These are phyloP conservation scores for Leccinum subtestaceum DNA, from an alignment of 768 basidiomycete species.

Conservation along the genomic window DNA sequence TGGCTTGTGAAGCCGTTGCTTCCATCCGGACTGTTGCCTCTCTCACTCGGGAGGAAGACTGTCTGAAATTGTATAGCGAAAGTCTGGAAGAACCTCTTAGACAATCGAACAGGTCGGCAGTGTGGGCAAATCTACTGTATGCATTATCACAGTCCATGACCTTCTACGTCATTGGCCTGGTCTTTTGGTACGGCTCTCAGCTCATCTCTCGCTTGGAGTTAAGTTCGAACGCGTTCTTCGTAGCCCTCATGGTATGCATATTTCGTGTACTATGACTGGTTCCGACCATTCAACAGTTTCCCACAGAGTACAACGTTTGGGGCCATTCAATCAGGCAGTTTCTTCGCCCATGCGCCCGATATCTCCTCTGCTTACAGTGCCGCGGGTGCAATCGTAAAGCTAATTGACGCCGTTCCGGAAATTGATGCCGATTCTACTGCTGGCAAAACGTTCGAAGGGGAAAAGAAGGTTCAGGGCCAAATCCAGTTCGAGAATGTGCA, in stretches of 20 bases:
- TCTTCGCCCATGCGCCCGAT: conserved; percentile 85
- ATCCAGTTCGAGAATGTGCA: conserved; percentile 77
- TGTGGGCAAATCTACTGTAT: conserved; percentile 66
- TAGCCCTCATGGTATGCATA: conserved; percentile 68
- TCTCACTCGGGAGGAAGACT: conserved; percentile 83
- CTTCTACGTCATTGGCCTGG: conserved; percentile 82
- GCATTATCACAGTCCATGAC: conserved; percentile 69
- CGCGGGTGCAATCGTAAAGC: conserved; percentile 67
- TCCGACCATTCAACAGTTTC: neutral
- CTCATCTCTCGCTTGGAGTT: conserved; percentile 46
- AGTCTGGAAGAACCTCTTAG: conserved; percentile 71
- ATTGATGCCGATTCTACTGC: conserved; percentile 77
- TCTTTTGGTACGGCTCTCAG: conserved; percentile 74
- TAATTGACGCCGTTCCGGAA: conserved; percentile 71
- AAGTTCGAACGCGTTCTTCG: conserved; percentile 66
- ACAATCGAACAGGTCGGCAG: conserved; percentile 59
- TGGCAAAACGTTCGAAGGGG: conserved; percentile 50
- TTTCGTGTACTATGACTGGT: neutral
- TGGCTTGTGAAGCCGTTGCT: conserved; percentile 89
- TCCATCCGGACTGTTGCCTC: conserved; percentile 90
- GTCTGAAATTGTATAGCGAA: conserved; percentile 59
- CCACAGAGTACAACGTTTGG: conserved; percentile 68
- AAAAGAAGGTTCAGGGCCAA: conserved; percentile 48
- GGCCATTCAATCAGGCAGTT: conserved; percentile 84
- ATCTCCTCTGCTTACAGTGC: conserved; percentile 81